phyloP scores from a whole-genome alignment of 2,329 filamentous ascomycete species.

The Aspergillus latus region DNA sequence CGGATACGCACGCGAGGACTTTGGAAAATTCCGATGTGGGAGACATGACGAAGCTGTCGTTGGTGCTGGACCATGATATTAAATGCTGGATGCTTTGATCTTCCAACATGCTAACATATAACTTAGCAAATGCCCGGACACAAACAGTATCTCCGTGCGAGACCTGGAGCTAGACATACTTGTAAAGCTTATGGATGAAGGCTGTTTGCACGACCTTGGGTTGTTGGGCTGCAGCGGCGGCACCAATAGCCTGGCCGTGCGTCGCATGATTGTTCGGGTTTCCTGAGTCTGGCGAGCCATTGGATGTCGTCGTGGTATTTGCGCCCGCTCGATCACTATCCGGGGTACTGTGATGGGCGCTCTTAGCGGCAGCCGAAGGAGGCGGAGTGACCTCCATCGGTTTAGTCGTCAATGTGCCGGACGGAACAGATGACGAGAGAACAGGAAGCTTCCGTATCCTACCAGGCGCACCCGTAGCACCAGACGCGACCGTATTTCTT shows the following conservation, averaged over 20 bases:
- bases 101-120: slow-evolving; percentile 78
- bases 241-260: slow-evolving; percentile 39
- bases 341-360: slow-evolving; percentile 50
- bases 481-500: slow-evolving; percentile 47
- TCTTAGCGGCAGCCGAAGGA: slow-evolving; percentile 44
- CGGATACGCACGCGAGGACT: slow-evolving; percentile 78
- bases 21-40: slow-evolving; percentile 97
- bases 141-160: slow-evolving; percentile 18
- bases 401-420: slow-evolving; percentile 47
- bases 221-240: slow-evolving; percentile 68
- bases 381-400: slow-evolving; percentile 58
- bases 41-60: slow-evolving; percentile 98
- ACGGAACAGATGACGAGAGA: slow-evolving; percentile 49
- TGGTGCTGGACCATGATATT: slow-evolving; percentile 91
- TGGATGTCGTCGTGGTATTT: slow-evolving; percentile 32
- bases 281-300: slow-evolving; percentile 33
- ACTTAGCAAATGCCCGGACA: background rate
- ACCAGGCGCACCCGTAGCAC: slow-evolving; percentile 40
- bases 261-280: slow-evolving; percentile 28
- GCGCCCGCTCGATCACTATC: slow-evolving; percentile 47
- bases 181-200: slow-evolving; percentile 99
- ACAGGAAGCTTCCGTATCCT: slow-evolving; percentile 55
- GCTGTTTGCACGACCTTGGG: slow-evolving; percentile 98
- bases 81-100: slow-evolving; percentile 89
- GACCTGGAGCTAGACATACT: slow-evolving; percentile 57